These are phyloP conservation scores for Lanmaoa pseudosensibilis DNA, from an alignment of 768 basidiomycete genomes.

Conservation along the genomic window DNA sequence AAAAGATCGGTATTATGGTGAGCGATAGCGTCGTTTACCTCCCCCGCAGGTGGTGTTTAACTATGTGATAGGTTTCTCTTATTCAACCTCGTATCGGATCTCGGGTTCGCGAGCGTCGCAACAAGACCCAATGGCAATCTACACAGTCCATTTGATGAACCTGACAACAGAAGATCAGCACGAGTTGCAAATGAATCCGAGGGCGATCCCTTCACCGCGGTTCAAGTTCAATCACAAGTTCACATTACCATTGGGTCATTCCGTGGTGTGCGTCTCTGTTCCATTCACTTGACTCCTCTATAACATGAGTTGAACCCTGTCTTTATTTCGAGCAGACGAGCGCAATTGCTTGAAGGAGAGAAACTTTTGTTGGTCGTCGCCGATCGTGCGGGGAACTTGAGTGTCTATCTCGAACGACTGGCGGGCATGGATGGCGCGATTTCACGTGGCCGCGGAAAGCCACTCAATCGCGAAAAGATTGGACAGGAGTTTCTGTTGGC, in stretches of 20 bases:
- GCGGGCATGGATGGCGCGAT: slow-evolving; percentile 35
- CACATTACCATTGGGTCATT: slow-evolving; percentile 18
- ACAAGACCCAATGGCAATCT: slow-evolving; percentile 16
- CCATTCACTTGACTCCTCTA: not conserved
- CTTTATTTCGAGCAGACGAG: slow-evolving; percentile 25
- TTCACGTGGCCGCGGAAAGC: slow-evolving; percentile 25
- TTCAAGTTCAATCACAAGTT: slow-evolving; percentile 20
- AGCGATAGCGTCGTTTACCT: not conserved
- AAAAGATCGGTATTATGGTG: not conserved
- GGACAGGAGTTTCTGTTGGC: slow-evolving; percentile 46
- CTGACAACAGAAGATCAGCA: slow-evolving; percentile 31
- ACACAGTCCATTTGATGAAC: slow-evolving; percentile 29
- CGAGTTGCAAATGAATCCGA: slow-evolving; percentile 25
- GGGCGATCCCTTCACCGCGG: slow-evolving; percentile 22
- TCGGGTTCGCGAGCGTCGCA: slow-evolving; percentile 6
- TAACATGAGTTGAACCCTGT: not conserved
- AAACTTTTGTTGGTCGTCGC: slow-evolving; percentile 44
- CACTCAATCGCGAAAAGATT: slow-evolving; percentile 46
- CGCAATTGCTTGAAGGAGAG: slow-evolving; percentile 42
- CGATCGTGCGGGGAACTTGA: slow-evolving; percentile 34
- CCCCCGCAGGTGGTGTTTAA: not conserved
- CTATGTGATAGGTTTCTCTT: not conserved
- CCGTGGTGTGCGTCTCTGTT: slow-evolving; percentile 13
- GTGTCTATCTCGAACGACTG: slow-evolving; percentile 41
- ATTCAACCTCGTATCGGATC: not conserved